phyloP scores from a whole-genome alignment of 164 flowering plant species.

The Aristolochia californica region DNA sequence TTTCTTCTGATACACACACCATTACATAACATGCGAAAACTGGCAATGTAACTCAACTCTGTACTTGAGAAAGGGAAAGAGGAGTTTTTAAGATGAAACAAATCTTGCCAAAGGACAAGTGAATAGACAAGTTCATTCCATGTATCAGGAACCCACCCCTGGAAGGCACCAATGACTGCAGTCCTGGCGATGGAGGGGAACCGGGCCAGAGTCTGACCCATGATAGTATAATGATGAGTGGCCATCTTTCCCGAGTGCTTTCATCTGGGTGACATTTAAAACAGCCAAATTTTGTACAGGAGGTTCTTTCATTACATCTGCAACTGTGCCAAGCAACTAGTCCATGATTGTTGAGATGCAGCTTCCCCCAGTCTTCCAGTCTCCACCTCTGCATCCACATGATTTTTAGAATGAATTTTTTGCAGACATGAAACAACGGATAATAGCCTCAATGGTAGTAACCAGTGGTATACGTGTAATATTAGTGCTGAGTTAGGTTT shows the following conservation, averaged over 20 bases:
- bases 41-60: not conserved
- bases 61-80: slow-evolving; percentile 8
- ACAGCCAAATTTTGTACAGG: slow-evolving; percentile 16
- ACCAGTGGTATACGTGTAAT: too few relatives aligned
- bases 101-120: slow-evolving; percentile 32
- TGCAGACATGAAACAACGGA: too few relatives aligned
- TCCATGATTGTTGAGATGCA: slow-evolving; percentile 48
- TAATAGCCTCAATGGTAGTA: too few relatives aligned
- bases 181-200: slow-evolving; percentile 73
- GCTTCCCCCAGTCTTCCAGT: slow-evolving; percentile 74
- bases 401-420: not conserved
- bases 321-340: slow-evolving; percentile 22
- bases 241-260: slow-evolving; percentile 72
- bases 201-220: slow-evolving; percentile 27
- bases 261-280: slow-evolving; percentile 59
- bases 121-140: slow-evolving; percentile 89
- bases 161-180: slow-evolving; percentile 99
- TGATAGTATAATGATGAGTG: slow-evolving; percentile 73
- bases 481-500: too few relatives aligned
- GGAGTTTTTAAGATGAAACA: slow-evolving; percentile 15
- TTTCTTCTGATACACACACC: too few relatives aligned
- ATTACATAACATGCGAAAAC: not conserved
- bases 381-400: slow-evolving; percentile 58
- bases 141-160: slow-evolving; percentile 83
- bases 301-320: slow-evolving; percentile 26